These are phyloP conservation scores for Tulasnella sp. DNA, from an alignment of 768 basidiomycete species.

Conservation along the genomic window DNA sequence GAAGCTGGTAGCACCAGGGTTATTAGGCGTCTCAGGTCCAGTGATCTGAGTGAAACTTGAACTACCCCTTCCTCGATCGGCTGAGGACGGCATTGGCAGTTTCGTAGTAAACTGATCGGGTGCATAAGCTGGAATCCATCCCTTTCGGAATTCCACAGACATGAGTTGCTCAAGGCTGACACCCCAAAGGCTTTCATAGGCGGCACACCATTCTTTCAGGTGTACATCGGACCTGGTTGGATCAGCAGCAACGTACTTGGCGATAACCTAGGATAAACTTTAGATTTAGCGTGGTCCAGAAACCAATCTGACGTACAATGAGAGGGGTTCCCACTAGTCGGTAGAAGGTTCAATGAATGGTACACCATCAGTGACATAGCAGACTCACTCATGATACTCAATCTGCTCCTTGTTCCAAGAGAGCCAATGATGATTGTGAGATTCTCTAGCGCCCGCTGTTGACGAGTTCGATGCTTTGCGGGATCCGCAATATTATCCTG, in stretches of 20 bases:
- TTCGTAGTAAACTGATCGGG: conserved; percentile 2
- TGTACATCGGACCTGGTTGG: neutral
- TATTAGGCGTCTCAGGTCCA: too few species aligned
- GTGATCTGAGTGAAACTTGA: too few species aligned
- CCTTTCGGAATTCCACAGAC: conserved; percentile 9
- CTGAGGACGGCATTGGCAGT: too few species aligned
- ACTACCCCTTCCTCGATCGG: too few species aligned
- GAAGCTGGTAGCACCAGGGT: too few species aligned
- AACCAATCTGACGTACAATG: neutral
- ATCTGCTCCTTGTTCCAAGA: conserved; percentile 32
- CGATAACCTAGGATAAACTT: neutral
- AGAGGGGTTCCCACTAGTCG: conserved; percentile 2
- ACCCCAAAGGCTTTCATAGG: conserved; percentile 8
- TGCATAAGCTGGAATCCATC: conserved; percentile 3
- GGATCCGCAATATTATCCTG: neutral
- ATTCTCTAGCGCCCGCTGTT: conserved; percentile 30
- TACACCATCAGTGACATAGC: neutral
- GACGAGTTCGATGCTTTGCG: conserved; percentile 17
- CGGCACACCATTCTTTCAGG: conserved; percentile 4
- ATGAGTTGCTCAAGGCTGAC: conserved; percentile 6
- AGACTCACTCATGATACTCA: conserved; percentile 35
- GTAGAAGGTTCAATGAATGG: neutral
- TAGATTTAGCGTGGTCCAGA: neutral
- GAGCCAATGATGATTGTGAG: conserved; percentile 30
- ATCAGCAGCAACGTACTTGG: neutral